Conservation (phyloP, 192 early-diverging fungal genomes). For the Lobosporangium transversale region DNA sequence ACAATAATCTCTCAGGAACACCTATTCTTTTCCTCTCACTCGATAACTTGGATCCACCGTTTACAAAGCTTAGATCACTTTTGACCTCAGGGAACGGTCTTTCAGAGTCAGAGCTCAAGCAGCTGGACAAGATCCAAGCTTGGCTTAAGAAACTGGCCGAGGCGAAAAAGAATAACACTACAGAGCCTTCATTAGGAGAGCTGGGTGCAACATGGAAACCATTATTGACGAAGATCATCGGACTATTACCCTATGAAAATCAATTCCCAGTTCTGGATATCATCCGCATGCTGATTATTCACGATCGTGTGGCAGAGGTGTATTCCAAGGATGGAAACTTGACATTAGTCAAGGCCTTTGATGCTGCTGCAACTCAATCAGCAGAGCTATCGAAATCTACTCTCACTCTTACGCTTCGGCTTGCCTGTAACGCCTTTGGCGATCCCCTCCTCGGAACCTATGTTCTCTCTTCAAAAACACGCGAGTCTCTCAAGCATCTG, state of each 20-base stretch:
- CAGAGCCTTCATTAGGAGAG: slow-evolving; percentile 43
- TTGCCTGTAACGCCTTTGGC: slow-evolving; percentile 73
- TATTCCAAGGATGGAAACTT: slow-evolving; percentile 59
- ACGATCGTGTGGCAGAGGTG: slow-evolving; percentile 50
- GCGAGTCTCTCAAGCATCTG: slow-evolving; percentile 65
- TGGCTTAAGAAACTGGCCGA: slow-evolving; percentile 42
- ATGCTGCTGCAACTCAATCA: slow-evolving; percentile 15
- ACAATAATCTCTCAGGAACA: slow-evolving; percentile 52
- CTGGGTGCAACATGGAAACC: slow-evolving; percentile 38
- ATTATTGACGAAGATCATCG: slow-evolving; percentile 35
- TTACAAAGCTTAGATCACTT: slow-evolving; percentile 47
- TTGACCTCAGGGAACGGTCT: slow-evolving; percentile 24
- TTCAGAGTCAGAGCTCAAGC: slow-evolving; percentile 26
- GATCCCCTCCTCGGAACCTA: slow-evolving; percentile 46
- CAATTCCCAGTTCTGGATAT: slow-evolving; percentile 75
- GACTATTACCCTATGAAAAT: slow-evolving; percentile 55
- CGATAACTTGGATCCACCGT: slow-evolving; percentile 44
- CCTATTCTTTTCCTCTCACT: slow-evolving; percentile 55
- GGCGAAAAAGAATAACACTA: slow-evolving; percentile 23
- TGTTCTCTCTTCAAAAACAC: slow-evolving; percentile 54
- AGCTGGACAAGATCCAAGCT: slow-evolving; percentile 42
- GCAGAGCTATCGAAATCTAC: slow-evolving; percentile 60
- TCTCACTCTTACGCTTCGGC: slow-evolving; percentile 66
- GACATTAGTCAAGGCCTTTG: slow-evolving; percentile 32
- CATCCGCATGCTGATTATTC: slow-evolving; percentile 63